Evolutionary conservation across 805 yeast genomes (phyloP), one percentile per base, ranked within the genome.

Genomic region (Candida silvicultrix): DNA sequence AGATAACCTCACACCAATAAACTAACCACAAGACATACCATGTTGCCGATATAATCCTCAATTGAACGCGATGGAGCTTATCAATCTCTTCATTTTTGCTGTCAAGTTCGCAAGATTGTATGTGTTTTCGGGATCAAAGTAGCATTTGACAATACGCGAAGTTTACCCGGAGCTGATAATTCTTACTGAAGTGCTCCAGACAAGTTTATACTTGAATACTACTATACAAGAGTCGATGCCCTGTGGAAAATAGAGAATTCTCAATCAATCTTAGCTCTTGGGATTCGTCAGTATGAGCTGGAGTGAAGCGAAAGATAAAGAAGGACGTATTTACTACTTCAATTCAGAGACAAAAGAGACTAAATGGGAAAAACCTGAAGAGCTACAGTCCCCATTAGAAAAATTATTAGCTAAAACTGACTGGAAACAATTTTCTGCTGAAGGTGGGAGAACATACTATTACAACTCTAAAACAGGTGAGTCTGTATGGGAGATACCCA

Each of bases 401-500:
- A 52, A 72, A 65, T 74, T 77, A 22, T 69, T 81, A 16, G 69
- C 66, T 35, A 66, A 67, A 19, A 72, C 82, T 1, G 78, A 76
- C 16, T 83, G 87, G 87, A 65, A 65, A 31, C 70, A 71, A 48
- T 71, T 65, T 29, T 58, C 62, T 2, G 70, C 82, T 0, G 75
- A 75, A 12, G 81, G 75, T 7, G 89, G 90, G 3, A 67, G 67
- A 44, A 68, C 70, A 18, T 89, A 89, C 62, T 89, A 85, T 68
- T 83, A 82, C 63, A 85, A 85, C 57, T 67, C 71, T 14, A 63
- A 64, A 23, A 77, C 92, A 0, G 74, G 78, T 6, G 80, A 81
- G 55, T 82, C 94, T 18, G 80, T 83, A 0, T 90, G 97, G 97
- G 85, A 81, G 18, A 63, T 78, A n/a, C 96, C 96, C 0, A 69